These are phyloP conservation scores for Pichia sp. DNA, from an alignment of 1,139 yeast genomes.

Conservation along the genomic window DNA sequence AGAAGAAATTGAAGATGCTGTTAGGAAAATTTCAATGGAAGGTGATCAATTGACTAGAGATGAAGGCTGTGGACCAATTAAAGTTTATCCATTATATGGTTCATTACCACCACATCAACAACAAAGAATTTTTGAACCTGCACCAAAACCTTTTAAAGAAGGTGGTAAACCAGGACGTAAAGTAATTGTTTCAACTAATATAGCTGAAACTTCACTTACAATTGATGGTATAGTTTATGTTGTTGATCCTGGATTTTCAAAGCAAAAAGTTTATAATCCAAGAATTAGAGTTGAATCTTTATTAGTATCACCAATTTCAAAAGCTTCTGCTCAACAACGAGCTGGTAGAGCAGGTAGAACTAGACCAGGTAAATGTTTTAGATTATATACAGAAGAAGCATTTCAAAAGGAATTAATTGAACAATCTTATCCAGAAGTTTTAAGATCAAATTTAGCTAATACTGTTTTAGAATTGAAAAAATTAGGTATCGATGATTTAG, in stretches of 20 bases:
- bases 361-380: conserved; percentile 94
- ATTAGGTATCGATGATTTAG: conserved; percentile 90
- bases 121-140: conserved; percentile 86
- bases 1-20: conserved; percentile 97
- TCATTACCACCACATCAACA: conserved; percentile 95
- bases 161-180: conserved; percentile 88
- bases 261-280: conserved; percentile 95
- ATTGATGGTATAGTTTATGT: conserved; percentile 97
- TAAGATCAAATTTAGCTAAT: conserved; percentile 82
- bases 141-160: conserved; percentile 57
- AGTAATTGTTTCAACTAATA: conserved; percentile 88
- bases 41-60: conserved; percentile 84
- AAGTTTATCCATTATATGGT: conserved; percentile 90
- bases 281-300: conserved; percentile 92
- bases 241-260: conserved; percentile 95
- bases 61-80: conserved; percentile 80
- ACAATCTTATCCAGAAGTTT: conserved; percentile 92
- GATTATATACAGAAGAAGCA: conserved; percentile 94
- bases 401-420: conserved; percentile 89
- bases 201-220: conserved; percentile 96
- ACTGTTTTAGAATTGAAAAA: conserved; percentile 91
- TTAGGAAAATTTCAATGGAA: conserved; percentile 78
- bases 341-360: conserved; percentile 99
- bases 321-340: conserved; percentile 96
- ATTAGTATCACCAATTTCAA: conserved; percentile 91